Base-by-base conservation (phyloP, 1,284 basidiomycete species). In the Kwoniella shivajii region DNA sequence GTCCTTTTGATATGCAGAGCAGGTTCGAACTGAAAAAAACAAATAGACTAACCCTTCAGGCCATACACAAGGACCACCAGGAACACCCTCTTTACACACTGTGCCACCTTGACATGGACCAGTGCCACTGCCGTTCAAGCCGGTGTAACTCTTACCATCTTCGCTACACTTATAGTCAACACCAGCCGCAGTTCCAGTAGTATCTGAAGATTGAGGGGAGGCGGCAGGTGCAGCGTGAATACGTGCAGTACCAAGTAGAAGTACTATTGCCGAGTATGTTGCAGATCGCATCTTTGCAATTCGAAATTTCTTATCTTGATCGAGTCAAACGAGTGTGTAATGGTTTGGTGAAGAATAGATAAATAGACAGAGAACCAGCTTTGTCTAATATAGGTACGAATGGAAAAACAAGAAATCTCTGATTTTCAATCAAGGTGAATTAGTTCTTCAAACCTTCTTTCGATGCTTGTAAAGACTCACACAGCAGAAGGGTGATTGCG, bases 61-160 rank as follows among this genome's bases (percentile, higher is more conserved):
- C 53, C 48, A 55, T 6, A 46, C 48, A 27, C 59, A 60, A n/a
- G 59, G 59, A 37, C 46, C 56, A n/a, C 59, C 59, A 14, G 7
- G 5, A 6, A 29, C 51, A 26, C 47, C 48, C 10, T 56, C 39
- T 24, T 42, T 42, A 30, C 59, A 60, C 5, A 60, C 55, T 0
- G 59, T 60, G 7, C 37, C 59, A 5, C 29, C 47, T 13, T 33
- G 46, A 48, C 59, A 60, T 7, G 16, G 26, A 0, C 22, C 3
- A 6, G 18, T 33, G n/a, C n/a, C n/a, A 29, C 42, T 50, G 0
- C 49, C 49, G 16, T 31, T 26, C 7, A 13, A 10, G 22, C 46
- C 42, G 4, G 42, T 45, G 13, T 26, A 53, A 4, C 29, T 18
- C 18, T 30, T 33, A 4, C 36, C 49, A 36, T 39, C 50, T 7